phyloP scores from a whole-genome alignment of 805 yeast genomes.

The Priceomyces medius region DNA sequence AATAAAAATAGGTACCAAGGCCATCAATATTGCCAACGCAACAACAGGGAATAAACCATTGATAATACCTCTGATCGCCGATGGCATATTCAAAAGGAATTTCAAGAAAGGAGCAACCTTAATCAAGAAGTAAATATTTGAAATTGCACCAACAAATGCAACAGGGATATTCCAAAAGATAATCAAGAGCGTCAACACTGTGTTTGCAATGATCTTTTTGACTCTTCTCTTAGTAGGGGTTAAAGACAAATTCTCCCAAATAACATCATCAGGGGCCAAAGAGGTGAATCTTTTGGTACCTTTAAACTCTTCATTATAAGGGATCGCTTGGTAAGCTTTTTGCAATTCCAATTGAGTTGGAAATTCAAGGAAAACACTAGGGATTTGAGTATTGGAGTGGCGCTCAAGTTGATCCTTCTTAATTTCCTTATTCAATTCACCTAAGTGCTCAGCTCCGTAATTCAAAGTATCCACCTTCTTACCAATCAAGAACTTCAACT shows the following conservation, averaged over 20 bases:
- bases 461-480: slow-evolving; percentile 82
- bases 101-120: slow-evolving; percentile 49
- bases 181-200: slow-evolving; percentile 64
- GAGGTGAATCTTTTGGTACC: slow-evolving; percentile 55
- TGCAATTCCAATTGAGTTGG: slow-evolving; percentile 85
- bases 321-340: slow-evolving; percentile 80
- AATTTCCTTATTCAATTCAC: slow-evolving; percentile 68
- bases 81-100: slow-evolving; percentile 59
- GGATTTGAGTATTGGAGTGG: slow-evolving; percentile 50
- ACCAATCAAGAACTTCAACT: slow-evolving; percentile 68
- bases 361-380: slow-evolving; percentile 80
- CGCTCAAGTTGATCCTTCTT: slow-evolving; percentile 53
- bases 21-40: slow-evolving; percentile 63
- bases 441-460: slow-evolving; percentile 64
- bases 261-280: slow-evolving; percentile 74
- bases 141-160: slow-evolving; percentile 72
- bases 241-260: slow-evolving; percentile 76
- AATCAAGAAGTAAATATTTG: slow-evolving; percentile 64
- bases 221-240: slow-evolving; percentile 55
- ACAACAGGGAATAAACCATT: slow-evolving; percentile 71
- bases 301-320: slow-evolving; percentile 50
- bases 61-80: slow-evolving; percentile 54
- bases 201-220: slow-evolving; percentile 57
- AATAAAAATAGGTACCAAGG: slow-evolving; percentile 62
- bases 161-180: slow-evolving; percentile 73